A percentile compares a stretch with the other conserved stretches of the same genome.
Conservation (phyloP, 176 grass and related monocot species). For the Thinopyrum elongatum region DNA sequence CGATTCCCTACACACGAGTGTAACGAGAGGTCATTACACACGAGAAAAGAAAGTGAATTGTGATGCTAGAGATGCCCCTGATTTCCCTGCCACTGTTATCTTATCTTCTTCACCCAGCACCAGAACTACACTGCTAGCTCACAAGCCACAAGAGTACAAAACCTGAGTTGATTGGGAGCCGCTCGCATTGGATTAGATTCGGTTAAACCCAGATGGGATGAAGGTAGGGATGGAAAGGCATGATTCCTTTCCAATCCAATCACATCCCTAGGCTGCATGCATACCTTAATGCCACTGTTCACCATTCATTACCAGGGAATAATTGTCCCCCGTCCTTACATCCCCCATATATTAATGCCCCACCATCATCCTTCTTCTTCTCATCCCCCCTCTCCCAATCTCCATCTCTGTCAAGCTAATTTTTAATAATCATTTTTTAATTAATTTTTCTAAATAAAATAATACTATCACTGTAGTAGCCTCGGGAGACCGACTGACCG, state of each 20-base stretch:
- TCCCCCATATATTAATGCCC: constrained; percentile 38
- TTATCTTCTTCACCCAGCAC: background rate
- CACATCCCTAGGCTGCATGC: background rate
- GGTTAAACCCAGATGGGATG: background rate
- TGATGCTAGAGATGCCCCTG: background rate
- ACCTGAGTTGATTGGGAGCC: background rate
- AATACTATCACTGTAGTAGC: no score
- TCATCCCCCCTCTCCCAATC: no score
- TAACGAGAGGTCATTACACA: background rate
- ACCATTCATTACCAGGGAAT: constrained; percentile 50
- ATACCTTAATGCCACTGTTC: constrained; percentile 19
- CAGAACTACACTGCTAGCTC: background rate
- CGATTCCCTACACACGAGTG: background rate
- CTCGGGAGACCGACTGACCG: no score
- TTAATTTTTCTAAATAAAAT: no score
- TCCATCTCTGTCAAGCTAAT: no score
- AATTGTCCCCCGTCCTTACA: constrained; percentile 42
- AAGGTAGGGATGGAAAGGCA: constrained; percentile 9
- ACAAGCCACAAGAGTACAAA: constrained; percentile 38
- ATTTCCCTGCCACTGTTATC: constrained; percentile 13
- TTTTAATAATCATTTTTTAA: no score
- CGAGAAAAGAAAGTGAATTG: background rate
- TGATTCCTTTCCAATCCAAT: constrained; percentile 37
- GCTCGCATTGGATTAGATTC: background rate
- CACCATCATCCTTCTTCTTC: no score